Evolutionary conservation across 495 filamentous ascomycete species (phyloP).

Genomic region (Penicillium lagena): DNA sequence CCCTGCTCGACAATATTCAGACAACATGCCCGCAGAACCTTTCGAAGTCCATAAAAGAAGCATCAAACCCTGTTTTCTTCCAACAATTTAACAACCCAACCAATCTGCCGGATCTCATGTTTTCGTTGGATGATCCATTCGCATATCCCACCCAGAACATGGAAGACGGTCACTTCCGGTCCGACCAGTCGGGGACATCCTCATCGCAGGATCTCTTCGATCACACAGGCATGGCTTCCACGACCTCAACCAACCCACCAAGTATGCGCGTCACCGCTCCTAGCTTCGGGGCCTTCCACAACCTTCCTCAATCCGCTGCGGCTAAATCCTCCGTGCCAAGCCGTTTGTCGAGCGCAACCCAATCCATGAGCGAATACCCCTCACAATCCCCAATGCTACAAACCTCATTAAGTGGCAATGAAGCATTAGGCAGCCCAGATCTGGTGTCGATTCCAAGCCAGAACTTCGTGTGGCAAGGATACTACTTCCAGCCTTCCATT

Average conservation of each 20-base stretch:
- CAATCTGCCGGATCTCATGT: conserved; percentile 80
- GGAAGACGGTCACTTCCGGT: conserved; percentile 45
- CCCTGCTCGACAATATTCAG: conserved; percentile 19
- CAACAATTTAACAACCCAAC: conserved; percentile 27
- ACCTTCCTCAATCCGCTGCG: conserved; percentile 13
- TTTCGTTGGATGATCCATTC: conserved; percentile 82
- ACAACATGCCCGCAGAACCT: conserved; percentile 9
- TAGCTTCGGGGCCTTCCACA: conserved; percentile 20
- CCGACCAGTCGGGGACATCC: conserved; percentile 13
- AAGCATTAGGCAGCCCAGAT: conserved; percentile 35
- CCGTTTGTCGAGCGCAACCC: conserved; percentile 17
- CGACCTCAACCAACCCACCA: conserved; percentile 11
- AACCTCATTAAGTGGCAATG: conserved; percentile 26
- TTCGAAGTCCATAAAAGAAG: conserved; percentile 17
- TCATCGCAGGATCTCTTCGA: conserved; percentile 13
- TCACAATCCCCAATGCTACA: conserved; percentile 28
- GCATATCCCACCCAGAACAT: conserved; percentile 82
- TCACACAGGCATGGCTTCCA: conserved; percentile 10
- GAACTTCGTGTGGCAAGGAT: conserved; percentile 40
- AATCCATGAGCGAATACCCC: conserved; percentile 19
- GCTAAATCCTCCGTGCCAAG: conserved; percentile 23
- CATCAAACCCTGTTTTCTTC: conserved; percentile 17
- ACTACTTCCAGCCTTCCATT: conserved; percentile 28
- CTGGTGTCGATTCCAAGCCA: conserved; percentile 41
- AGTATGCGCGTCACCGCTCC: conserved; percentile 17